Evolutionary conservation across 495 filamentous ascomycete species (phyloP).

Genomic region (Tuber magnatum): DNA sequence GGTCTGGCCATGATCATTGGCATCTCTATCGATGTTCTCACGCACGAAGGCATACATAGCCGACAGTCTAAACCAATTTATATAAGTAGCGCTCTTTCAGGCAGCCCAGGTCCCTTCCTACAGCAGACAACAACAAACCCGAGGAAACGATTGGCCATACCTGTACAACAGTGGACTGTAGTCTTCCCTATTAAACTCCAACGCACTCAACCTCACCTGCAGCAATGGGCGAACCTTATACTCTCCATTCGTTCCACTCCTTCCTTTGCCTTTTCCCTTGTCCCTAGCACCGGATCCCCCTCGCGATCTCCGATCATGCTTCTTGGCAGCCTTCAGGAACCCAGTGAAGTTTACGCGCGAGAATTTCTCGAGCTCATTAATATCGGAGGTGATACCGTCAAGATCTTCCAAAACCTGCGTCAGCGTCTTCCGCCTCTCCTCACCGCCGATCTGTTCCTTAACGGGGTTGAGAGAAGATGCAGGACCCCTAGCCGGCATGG

Average conservation of each 20-base stretch:
- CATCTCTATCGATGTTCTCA: conserved; percentile 61
- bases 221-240: conserved; percentile 87
- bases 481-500: conserved; percentile 11
- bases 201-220: conserved; percentile 74
- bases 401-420: conserved; percentile 69
- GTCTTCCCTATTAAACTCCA: conserved; percentile 91
- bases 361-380: conserved; percentile 88
- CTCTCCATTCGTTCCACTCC: conserved; percentile 42
- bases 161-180: conserved; percentile 84
- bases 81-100: conserved; percentile 1
- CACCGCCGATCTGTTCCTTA: conserved; percentile 38
- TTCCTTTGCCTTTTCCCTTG: conserved; percentile 36
- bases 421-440: conserved; percentile 50
- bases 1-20: conserved; percentile 39
- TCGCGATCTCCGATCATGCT: conserved; percentile 88
- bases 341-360: conserved; percentile 95
- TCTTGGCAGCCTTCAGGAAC: conserved; percentile 96
- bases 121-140: background rate
- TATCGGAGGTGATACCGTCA: conserved; percentile 78
- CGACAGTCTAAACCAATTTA: conserved; percentile 56
- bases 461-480: background rate
- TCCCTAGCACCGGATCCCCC: conserved; percentile 43
- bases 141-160: conserved; percentile 31
- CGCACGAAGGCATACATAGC: conserved; percentile 93
- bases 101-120: background rate